Percentiles rank a stretch among this genome's conserved stretches.
Conservation (phyloP, 1,284 basidiomycete species). For the Trametes hirsuta region DNA sequence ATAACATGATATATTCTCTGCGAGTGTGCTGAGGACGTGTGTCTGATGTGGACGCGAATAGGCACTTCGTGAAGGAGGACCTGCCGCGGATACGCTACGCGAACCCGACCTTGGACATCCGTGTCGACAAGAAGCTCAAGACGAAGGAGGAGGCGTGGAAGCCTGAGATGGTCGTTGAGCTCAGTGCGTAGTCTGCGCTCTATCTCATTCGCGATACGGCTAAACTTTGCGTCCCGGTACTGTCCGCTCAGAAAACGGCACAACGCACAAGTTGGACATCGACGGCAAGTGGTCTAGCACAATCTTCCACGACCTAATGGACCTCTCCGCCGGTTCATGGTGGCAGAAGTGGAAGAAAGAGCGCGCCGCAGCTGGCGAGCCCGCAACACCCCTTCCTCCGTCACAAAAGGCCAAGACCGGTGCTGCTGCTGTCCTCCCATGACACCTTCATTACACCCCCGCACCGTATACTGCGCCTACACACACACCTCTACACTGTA, state of each 20-base stretch:
- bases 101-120: constrained; percentile 64
- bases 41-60: constrained; percentile 30
- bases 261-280: constrained; percentile 51
- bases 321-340: constrained; percentile 56
- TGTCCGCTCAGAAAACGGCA: constrained; percentile 52
- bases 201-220: not conserved
- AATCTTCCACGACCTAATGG: constrained; percentile 71
- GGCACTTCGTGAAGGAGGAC: constrained; percentile 77
- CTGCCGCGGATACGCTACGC: constrained; percentile 74
- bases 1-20: not conserved
- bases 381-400: constrained; percentile 46
- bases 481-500: constrained; percentile 13
- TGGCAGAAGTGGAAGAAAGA: constrained; percentile 63
- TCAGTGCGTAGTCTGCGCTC: constrained; percentile 48
- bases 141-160: constrained; percentile 55
- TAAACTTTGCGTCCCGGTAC: no score
- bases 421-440: constrained; percentile 54
- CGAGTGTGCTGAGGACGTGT: not conserved
- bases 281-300: constrained; percentile 67
- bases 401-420: constrained; percentile 42
- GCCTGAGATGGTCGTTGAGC: constrained; percentile 60
- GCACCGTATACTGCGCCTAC: not conserved
- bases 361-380: constrained; percentile 47
- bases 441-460: constrained; percentile 3
- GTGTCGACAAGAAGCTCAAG: constrained; percentile 56